phyloP scores from a whole-genome alignment of 1,139 yeast genomes.

The Suhomyces ambrosiae region DNA sequence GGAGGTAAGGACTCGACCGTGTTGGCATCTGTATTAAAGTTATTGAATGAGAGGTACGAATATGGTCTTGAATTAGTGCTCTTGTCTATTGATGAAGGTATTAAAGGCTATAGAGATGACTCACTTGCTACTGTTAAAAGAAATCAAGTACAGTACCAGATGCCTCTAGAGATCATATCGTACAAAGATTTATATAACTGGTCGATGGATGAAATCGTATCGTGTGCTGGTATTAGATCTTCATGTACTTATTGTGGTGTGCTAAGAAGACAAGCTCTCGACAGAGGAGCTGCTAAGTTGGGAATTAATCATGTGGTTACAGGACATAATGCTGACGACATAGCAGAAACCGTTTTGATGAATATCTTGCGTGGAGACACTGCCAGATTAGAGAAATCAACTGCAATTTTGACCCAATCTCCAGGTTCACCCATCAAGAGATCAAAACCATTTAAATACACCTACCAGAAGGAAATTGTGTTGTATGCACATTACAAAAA shows the following conservation, averaged over 20 bases:
- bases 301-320: conserved; percentile 92
- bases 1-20: conserved; percentile 99
- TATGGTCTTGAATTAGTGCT: conserved; percentile 84
- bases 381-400: conserved; percentile 88
- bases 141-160: conserved; percentile 81
- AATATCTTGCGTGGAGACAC: conserved; percentile 94
- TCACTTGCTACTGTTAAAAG: conserved; percentile 95
- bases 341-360: conserved; percentile 98
- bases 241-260: conserved; percentile 99
- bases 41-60: conserved; percentile 82
- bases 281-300: conserved; percentile 90
- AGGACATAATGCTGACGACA: conserved; percentile 98
- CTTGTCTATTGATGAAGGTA: conserved; percentile 93
- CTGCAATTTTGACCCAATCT: conserved; percentile 80
- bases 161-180: conserved; percentile 88
- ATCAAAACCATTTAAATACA: conserved; percentile 92
- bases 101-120: conserved; percentile 95
- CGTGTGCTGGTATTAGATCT: conserved; percentile 90
- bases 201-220: conserved; percentile 98
- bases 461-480: conserved; percentile 96
- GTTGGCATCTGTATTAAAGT: conserved; percentile 81
- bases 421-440: conserved; percentile 82
- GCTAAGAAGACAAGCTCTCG: conserved; percentile 91
- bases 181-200: conserved; percentile 88
- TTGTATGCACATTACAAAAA: conserved; percentile 95